A percentile compares a stretch with the other conserved stretches of the same genome.
phyloP scores from a whole-genome alignment of 331 rosid genomes.

The Malus hybrid region DNA sequence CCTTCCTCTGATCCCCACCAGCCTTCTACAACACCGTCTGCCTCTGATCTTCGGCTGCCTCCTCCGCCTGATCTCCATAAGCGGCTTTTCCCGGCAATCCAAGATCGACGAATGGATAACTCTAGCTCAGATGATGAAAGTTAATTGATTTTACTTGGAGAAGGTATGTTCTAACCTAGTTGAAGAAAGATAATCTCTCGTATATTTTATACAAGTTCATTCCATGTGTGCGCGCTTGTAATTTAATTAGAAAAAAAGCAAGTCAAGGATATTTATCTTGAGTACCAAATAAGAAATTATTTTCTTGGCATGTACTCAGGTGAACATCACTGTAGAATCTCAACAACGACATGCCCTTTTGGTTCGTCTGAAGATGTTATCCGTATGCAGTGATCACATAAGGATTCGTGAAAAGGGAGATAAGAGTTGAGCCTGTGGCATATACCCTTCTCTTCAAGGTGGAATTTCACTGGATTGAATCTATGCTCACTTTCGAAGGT shows the following conservation, averaged over 20 bases:
- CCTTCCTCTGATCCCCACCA: constrained; percentile 43
- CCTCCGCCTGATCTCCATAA: constrained; percentile 40
- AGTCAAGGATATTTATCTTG: background rate
- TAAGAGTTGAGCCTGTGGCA: background rate
- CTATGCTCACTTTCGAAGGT: background rate
- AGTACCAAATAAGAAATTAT: background rate
- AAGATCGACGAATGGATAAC: constrained; percentile 45
- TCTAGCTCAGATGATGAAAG: constrained; percentile 88
- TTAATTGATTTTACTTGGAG: constrained; percentile 39
- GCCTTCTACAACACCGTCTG: constrained; percentile 18
- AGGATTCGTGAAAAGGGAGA: background rate
- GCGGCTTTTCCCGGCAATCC: constrained; percentile 48
- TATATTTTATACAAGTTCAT: background rate
- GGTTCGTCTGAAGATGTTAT: background rate
- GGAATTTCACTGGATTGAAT: background rate
- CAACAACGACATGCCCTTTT: background rate
- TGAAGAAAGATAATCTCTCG: background rate
- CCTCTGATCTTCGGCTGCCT: constrained; percentile 30
- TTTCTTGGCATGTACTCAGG: constrained; percentile 3
- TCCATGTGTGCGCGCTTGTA: background rate
- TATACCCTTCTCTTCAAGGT: background rate
- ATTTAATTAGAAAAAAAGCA: background rate
- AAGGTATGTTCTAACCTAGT: constrained; percentile 20
- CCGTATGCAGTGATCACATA: background rate
- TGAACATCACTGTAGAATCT: background rate